Base-by-base conservation (phyloP, 495 filamentous ascomycete genomes). In the Talaromyces liani region DNA sequence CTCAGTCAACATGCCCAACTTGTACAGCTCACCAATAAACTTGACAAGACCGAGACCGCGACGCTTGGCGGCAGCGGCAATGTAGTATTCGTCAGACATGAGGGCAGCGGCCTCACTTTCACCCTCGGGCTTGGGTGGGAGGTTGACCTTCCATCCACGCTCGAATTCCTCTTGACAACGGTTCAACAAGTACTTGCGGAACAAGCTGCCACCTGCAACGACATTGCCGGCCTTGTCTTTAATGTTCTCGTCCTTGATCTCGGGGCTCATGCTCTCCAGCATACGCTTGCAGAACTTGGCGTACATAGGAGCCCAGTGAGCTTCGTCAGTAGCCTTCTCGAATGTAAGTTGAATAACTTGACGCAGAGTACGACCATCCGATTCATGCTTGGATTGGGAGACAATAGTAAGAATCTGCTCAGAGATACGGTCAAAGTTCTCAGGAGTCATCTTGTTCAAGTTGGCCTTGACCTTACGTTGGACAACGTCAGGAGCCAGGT, bases 381-480 rank as follows among this genome's bases (percentile, higher is more conserved):
- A 83, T 80, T 99, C 94, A 70, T 93, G 88, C 82, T 95, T 96
- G 34, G 94, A 98, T 71, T 99, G 94, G 9, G 84, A 87, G 36
- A 93, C 91, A 69, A 99, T 98, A 41, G 87, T 84, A 27, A 98
- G 83, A 61, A 99, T 96, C 74, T 98, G 92, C 58, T 90, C 88
- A 20, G 94, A 82, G 64, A 99, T 97, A 80, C 88, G 91, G 68
- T 97, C 92, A 72, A 99, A 99, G 69, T 97, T 98, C 78, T 98
- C 94, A 1, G 94, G 94, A 0, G 94, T 97, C 95, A 99, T 98
- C 88, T 98, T 98, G 85, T 99, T 98, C 68, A 99, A 79, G 56
- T 89, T 90, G 61, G 91, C 90, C 85, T 99, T 99, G 71, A 98
- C 95, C 85, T 98, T 99, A 66, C 94, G 87, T 77, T 99, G 94